Percentiles rank a stretch among this genome's conserved stretches.
Evolutionary conservation across 371 early-diverging fungal genomes (phyloP).

Genomic region (Mortierella sp.): DNA sequence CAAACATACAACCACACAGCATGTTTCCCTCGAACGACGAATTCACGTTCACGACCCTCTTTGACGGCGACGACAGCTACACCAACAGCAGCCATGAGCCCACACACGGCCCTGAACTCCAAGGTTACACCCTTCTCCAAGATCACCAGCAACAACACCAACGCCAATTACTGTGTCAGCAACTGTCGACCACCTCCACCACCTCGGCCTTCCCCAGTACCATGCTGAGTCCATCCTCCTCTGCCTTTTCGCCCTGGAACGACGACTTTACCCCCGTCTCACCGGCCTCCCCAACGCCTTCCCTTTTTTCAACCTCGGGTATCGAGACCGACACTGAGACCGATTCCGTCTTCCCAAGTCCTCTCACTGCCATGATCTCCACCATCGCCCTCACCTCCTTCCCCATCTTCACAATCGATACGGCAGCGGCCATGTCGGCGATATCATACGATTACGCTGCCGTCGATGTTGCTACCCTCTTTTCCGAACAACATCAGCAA

Average conservation of each 20-base stretch:
- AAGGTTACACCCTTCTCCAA: slow-evolving; percentile 9
- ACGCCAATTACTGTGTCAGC: not conserved
- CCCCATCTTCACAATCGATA: not conserved
- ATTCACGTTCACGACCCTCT: slow-evolving; percentile 31
- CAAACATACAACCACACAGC: not conserved
- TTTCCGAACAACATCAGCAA: not conserved
- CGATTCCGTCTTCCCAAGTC: slow-evolving; percentile 23
- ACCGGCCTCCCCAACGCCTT: slow-evolving; percentile 16
- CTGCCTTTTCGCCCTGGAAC: not conserved
- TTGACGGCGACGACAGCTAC: slow-evolving; percentile 20
- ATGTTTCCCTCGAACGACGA: slow-evolving; percentile 30
- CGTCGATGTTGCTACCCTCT: too few species aligned
- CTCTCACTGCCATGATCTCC: slow-evolving; percentile 3
- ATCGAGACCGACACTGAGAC: not conserved
- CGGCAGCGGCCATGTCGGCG: not conserved
- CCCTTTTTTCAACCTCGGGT: slow-evolving; percentile 9
- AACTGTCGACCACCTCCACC: not conserved
- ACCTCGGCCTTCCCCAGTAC: slow-evolving; percentile 6
- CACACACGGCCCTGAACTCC: not conserved
- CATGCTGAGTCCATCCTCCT: not conserved
- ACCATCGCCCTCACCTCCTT: too few species aligned
- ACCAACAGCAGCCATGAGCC: not conserved
- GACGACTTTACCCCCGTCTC: slow-evolving; percentile 15
- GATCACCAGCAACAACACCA: slow-evolving; percentile 8
- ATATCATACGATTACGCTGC: too few species aligned